Base-by-base conservation (phyloP, 192 early-diverging fungal species). In the Coemansia umbellata region DNA sequence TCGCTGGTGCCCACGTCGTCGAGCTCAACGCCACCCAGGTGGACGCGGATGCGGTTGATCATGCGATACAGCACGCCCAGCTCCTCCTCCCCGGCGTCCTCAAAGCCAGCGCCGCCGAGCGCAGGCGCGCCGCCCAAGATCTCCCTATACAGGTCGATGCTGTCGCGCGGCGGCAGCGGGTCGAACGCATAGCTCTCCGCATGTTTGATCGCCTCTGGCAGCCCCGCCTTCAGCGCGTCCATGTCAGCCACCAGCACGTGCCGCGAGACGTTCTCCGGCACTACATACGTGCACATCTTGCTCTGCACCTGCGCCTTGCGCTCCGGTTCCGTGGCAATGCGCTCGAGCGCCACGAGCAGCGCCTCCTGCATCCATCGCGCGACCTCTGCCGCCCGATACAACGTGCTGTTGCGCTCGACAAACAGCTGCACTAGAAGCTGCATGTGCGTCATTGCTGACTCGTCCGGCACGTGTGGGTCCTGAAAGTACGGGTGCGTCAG, bases 341-440 rank as follows among this genome's bases (percentile, higher is more conserved):
- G 58, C 50, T 60, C 60, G 2, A 78, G 56, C 21, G 74, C 74
- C 45, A 58, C 30, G 28, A 61, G 59, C 33, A 78, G 60, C 9
- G 68, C 74, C 49, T 71, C 67, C 31, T 80, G 76, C 19, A 78
- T 59, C 80, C 83, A 82, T 23, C 61, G 47, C 6, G 51, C 37
- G n/a, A 58, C 67, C 58, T 92, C 88, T 3, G 91, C 89, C 39
- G 87, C 85, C 40, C 92, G 91, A 88, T 92, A 97, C 32, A 93
- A 63, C 30, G 87, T 66, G 53, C 81, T 79, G 37, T 69, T 83
- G 23, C 87, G 73, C 65, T 92, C 88, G 5, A 87, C 84, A 73
- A 85, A 93, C 53, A 92, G 63, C 18, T 80, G 66, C 32, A 89
- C 71, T 30, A 89, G 69, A 44, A 87, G 65, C 60, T 85, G 81